These are phyloP conservation scores for Trichoderma simmonsii DNA, from an alignment of 2,329 filamentous ascomycete genomes.

Conservation along the genomic window DNA sequence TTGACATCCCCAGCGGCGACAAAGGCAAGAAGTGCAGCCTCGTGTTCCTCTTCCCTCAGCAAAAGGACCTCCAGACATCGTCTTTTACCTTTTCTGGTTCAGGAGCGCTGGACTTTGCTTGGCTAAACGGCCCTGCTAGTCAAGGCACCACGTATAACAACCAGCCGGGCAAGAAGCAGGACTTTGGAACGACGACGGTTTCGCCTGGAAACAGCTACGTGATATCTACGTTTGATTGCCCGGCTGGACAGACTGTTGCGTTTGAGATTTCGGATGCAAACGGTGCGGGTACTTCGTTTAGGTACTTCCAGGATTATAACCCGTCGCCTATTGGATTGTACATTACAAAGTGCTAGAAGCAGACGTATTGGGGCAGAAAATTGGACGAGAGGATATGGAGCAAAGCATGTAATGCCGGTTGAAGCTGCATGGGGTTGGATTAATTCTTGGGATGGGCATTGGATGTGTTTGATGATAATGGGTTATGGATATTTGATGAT, in stretches of 20 bases:
- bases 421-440: background rate
- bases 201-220: constrained; percentile 53
- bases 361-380: background rate
- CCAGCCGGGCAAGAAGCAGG: constrained; percentile 42
- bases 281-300: constrained; percentile 48
- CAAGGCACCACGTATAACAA: constrained; percentile 52
- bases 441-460: background rate
- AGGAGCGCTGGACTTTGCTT: constrained; percentile 52
- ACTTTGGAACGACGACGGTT: constrained; percentile 44
- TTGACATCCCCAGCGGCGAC: constrained; percentile 57
- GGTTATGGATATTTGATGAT: background rate
- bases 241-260: constrained; percentile 48
- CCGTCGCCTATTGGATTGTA: constrained; percentile 42
- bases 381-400: background rate
- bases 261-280: constrained; percentile 45
- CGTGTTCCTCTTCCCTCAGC: constrained; percentile 60
- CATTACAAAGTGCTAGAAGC: constrained; percentile 33
- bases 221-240: constrained; percentile 53
- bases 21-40: constrained; percentile 59
- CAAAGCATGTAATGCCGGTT: background rate
- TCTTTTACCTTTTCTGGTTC: constrained; percentile 46
- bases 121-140: constrained; percentile 45
- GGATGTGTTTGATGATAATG: background rate
- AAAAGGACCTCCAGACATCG: constrained; percentile 57
- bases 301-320: constrained; percentile 65